phyloP scores from a whole-genome alignment of 2,329 filamentous ascomycete species.

The Tolypocladium nubicola region DNA sequence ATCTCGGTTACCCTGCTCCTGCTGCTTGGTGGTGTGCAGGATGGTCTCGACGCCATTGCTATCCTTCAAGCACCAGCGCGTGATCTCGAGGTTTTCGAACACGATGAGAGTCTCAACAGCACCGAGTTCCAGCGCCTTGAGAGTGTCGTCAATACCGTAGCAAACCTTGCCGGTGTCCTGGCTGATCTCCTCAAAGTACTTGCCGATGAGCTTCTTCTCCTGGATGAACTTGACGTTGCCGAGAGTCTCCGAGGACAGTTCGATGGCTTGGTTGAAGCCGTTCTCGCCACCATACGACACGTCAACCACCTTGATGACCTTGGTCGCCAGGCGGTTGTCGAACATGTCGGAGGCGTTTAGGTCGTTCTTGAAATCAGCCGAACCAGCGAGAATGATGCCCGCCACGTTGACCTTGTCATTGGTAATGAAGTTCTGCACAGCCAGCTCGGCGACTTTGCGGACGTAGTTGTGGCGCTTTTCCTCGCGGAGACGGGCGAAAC shows the following conservation, averaged over 20 bases:
- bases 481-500: slow-evolving; percentile 98
- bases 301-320: slow-evolving; percentile 99
- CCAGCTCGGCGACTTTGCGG: slow-evolving; percentile 93
- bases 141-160: slow-evolving; percentile 94
- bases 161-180: slow-evolving; percentile 95
- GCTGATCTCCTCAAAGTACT: slow-evolving; percentile 98
- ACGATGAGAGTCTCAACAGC: slow-evolving; percentile 92
- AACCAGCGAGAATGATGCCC: slow-evolving; percentile 89
- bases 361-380: slow-evolving; percentile 99
- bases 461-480: slow-evolving; percentile 99
- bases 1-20: slow-evolving; percentile 61
- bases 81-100: slow-evolving; percentile 94
- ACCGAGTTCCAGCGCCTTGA: slow-evolving; percentile 93
- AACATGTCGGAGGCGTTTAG: slow-evolving; percentile 97
- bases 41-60: slow-evolving; percentile 62
- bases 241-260: slow-evolving; percentile 86
- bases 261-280: slow-evolving; percentile 99
- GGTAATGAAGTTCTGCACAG: slow-evolving; percentile 98
- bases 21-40: slow-evolving; percentile 76
- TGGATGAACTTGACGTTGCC: slow-evolving; percentile 99
- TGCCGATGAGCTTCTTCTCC: slow-evolving; percentile 99
- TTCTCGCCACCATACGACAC: slow-evolving; percentile 99
- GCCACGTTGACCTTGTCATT: slow-evolving; percentile 97
- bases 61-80: slow-evolving; percentile 80
- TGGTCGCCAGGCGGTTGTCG: slow-evolving; percentile 77